These are phyloP conservation scores for Jacaranda copaia DNA, from an alignment of 257 asterid genomes.

Conservation along the genomic window DNA sequence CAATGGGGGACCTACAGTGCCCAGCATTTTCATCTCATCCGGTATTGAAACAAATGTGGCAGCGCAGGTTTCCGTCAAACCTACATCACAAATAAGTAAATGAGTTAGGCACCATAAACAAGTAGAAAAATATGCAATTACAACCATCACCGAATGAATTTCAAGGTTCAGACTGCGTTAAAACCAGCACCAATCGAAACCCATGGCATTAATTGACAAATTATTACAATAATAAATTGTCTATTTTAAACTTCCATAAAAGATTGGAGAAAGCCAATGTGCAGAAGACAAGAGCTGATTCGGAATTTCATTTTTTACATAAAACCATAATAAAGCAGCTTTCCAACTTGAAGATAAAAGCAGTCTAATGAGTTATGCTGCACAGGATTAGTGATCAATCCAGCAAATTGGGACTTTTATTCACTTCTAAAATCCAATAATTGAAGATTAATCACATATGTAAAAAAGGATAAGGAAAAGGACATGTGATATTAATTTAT, in stretches of 20 bases:
- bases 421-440: neutral
- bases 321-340: neutral
- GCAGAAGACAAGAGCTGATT: neutral
- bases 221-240: neutral
- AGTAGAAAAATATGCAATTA: neutral
- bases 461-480: neutral
- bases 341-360: conserved; percentile 1
- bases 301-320: neutral
- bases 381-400: neutral
- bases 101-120: neutral
- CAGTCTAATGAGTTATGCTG: neutral
- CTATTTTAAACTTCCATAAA: neutral
- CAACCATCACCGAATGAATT: neutral
- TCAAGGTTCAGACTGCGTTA: neutral
- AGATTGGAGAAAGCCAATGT: neutral
- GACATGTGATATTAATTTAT: neutral
- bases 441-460: neutral
- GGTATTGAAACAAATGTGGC: conserved; percentile 77
- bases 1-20: conserved; percentile 80
- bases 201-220: neutral
- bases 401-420: neutral
- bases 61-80: conserved; percentile 80
- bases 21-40: conserved; percentile 61
- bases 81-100: conserved; percentile 43
- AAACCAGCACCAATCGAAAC: neutral